Evolutionary conservation across 768 basidiomycete genomes (phyloP), one percentile per base, ranked within the genome.

Genomic region (Vararia minispora): DNA sequence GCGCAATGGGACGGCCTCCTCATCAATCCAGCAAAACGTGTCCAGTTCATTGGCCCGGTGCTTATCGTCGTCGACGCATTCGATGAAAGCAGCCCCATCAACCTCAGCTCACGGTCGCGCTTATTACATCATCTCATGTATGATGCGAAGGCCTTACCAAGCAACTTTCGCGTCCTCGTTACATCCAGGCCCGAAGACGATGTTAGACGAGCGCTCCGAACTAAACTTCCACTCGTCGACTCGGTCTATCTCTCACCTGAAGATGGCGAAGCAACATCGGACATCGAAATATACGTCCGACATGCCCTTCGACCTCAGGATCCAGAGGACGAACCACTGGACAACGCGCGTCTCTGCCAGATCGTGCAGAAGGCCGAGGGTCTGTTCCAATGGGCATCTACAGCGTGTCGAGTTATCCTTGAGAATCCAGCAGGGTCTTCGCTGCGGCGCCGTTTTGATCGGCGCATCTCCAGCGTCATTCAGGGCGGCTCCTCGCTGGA

Each of bases 41-140:
- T 18, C 35, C 42, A 36, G 3, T 14, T 21, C 13, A 24, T 14
- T 33, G 28, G 24, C 13, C 37, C 30, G 13, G 36, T 48, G 13
- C 28, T 47, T 16, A 44, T 48, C 26, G 31, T 48, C 20, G 33
- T 48, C 17, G 50, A 51, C 16, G 49, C 42, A 3, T 25, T 51
- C 20, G 49, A 51, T 32, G 49, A 51, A 17, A 35, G 42, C 8
- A 34, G 37, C 14, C 42, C 36, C 34, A 32, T 37, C 3, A 28
- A 33, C 27, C n/a, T n/a, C n/a, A n/a, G n/a, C n/a, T n/a, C n/a
- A n/a, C n/a, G n/a, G n/a, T n/a, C n/a, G n/a, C n/a, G n/a, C n/a
- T 41, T 48, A 13, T 14, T 48, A 4, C 21, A 30, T 7, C 39
- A 35, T 1, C 13, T 50, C n/a, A 29, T 25, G 11, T 18, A 31